Base-by-base conservation (phyloP, 225 moss, liverwort and hornwort genomes). In the Pseudisothecium myosuroides region DNA sequence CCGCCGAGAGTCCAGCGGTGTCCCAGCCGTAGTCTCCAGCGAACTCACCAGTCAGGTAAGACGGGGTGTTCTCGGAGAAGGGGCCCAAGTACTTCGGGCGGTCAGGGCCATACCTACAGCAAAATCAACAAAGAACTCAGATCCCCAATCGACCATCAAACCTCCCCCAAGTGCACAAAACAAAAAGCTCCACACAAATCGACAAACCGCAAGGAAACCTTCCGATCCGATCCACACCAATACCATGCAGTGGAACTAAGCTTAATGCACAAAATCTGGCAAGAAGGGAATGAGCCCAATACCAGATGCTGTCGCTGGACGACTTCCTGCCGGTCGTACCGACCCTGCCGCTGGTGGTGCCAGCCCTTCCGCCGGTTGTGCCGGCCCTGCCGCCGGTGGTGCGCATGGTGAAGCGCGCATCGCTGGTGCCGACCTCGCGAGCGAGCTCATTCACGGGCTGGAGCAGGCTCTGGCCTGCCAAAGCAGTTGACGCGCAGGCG, bases 1-100 rank as follows among this genome's bases (percentile, higher is more conserved):
- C 88, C 7, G 74, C 18, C 31, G 83, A 83, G 41, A 88, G 75
- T 14, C 55, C 64, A 1, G 76, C 86, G 17, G 86, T 86, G 64
- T 86, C 86, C 86, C 64, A 86, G 29, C 77, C 77, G 31, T 86
- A 86, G 65, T 86, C 76, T 27, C 86, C 86, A n/a, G 76, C 52
- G 52, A 54, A 86, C 52, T 86, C 77, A 17, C 82, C 88, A 3
- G 8, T 88, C 11, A 88, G 6, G 24, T 88, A 82, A 0, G 82
- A 88, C 21, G 88, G 88, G 52, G 82, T 88, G 39, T 62, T 82
- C 34, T 88, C 95, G 15, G 94, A 95, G 91, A 94, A 94, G 9
- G 95, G 95, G 50, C 94, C 95, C 87, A 95, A 81, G 37, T 22
- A 95, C 92, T 94, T 94, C 62, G 94, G 93, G 27, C 94, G 82